Evolutionary conservation across 164 flowering plant genomes (phyloP).

Genomic region (Protea cynaroides): DNA sequence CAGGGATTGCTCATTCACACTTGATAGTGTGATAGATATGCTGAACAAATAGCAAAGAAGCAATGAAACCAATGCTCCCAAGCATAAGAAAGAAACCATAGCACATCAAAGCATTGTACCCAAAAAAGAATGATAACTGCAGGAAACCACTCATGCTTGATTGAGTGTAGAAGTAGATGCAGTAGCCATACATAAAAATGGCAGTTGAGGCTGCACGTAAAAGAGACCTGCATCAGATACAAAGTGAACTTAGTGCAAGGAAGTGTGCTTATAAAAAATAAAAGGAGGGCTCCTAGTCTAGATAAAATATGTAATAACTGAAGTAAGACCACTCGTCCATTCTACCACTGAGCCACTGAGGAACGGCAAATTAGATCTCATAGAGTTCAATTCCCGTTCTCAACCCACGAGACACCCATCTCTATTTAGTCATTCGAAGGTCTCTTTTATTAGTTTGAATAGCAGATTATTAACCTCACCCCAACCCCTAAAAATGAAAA

Average conservation of each 20-base stretch:
- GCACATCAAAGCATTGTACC: slow-evolving; percentile 70
- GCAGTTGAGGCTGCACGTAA: slow-evolving; percentile 66
- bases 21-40: slow-evolving; percentile 51
- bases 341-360: too few relatives aligned
- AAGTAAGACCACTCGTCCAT: too few relatives aligned
- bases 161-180: slow-evolving; percentile 48
- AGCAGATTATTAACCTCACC: too few relatives aligned
- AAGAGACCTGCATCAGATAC: slow-evolving; percentile 52
- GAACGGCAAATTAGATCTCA: too few relatives aligned
- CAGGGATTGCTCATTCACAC: slow-evolving; percentile 37
- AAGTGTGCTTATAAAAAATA: too few relatives aligned
- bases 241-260: slow-evolving; percentile 1
- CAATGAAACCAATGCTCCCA: slow-evolving; percentile 53
- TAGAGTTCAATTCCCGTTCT: too few relatives aligned
- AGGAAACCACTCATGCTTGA: slow-evolving; percentile 67
- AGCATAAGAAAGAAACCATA: slow-evolving; percentile 78
- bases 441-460: too few relatives aligned
- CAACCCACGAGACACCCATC: too few relatives aligned
- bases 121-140: slow-evolving; percentile 64
- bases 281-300: too few relatives aligned
- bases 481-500: too few relatives aligned
- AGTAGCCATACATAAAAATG: slow-evolving; percentile 66
- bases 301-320: too few relatives aligned
- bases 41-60: slow-evolving; percentile 58
- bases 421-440: too few relatives aligned